Base-by-base conservation (phyloP, 164 flowering plant species). In the Saururus chinensis region DNA sequence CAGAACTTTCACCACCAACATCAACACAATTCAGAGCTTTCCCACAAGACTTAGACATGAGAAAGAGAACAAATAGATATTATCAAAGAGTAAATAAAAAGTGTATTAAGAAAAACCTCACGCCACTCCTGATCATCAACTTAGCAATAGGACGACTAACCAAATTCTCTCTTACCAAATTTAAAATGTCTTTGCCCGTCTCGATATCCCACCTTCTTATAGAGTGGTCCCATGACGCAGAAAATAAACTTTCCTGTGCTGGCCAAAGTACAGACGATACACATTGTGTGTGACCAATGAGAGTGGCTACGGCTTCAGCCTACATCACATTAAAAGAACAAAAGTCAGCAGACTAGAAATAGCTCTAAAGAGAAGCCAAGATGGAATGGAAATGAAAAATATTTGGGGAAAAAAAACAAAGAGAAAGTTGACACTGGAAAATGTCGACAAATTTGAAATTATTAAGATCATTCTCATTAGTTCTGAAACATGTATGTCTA, bases 161-260 rank as follows among this genome's bases (percentile, higher is more conserved):
- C n/a, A n/a, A n/a, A n/a, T n/a, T 10, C 56, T 41, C 22, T 26
- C 66, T 37, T 75, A 95, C 99, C 79, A 88, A 68, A 76, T 74
- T 76, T 59, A 69, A 75, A 57, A 78, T 37, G 67, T 83, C 89
- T 73, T 81, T 83, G 66, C 97, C 95, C 3, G 88, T 76, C 73
- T 88, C 96, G 66, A 80, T 83, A 76, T 95, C 96, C 99, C 97
- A 90, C 73, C 77, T 76, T 75, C 87, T 81, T 62, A 91, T 68
- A 60, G 95, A 85, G 68, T 91, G 95, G 70, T 95, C 99, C 96
- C 96, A 95, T 25, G 97, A 95, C 19, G 92, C 85, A 57, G 97
- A 95, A 74, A 82, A 87, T 40, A 95, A 82, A 52, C 80, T 75
- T 42, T 67, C 83, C 17, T 57, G 74, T 64, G 83, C 71, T 22